These are phyloP conservation scores for Debaryomyces singareniensis DNA, from an alignment of 1,139 yeast species.

Conservation along the genomic window DNA sequence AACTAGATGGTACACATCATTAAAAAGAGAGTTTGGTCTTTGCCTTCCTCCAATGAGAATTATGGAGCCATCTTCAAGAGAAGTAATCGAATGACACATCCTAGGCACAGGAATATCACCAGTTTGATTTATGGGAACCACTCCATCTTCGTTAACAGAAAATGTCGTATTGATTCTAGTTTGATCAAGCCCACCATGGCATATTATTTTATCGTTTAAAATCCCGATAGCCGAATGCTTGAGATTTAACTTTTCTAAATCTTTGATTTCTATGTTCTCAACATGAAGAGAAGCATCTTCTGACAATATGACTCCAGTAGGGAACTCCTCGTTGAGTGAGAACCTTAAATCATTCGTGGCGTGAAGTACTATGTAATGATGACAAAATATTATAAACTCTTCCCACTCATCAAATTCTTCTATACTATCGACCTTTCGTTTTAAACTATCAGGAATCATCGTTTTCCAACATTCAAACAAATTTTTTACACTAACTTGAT, in stretches of 20 bases:
- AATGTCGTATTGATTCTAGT: constrained; percentile 24
- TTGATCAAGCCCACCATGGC: constrained; percentile 55
- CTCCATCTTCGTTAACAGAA: constrained; percentile 11
- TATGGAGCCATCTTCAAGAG: constrained; percentile 16
- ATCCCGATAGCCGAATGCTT: constrained; percentile 43
- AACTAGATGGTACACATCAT: constrained; percentile 21
- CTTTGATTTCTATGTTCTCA: constrained; percentile 5
- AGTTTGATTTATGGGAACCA: constrained; percentile 6
- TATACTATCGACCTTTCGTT: constrained; percentile 16
- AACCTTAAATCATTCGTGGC: constrained; percentile 40
- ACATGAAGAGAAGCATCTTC: constrained; percentile 7
- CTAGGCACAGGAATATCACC: constrained; percentile 34
- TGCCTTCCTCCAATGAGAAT: constrained; percentile 66
- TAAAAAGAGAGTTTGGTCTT: constrained; percentile 45
- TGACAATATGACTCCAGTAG: neutral
- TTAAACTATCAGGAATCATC: constrained; percentile 33
- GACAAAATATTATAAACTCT: constrained; percentile 71
- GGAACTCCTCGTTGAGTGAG: neutral
- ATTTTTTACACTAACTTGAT: constrained; percentile 46
- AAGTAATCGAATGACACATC: constrained; percentile 54
- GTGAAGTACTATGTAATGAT: constrained; percentile 66
- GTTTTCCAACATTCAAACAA: constrained; percentile 53
- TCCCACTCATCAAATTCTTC: constrained; percentile 84
- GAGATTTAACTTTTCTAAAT: constrained; percentile 19
- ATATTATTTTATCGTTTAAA: constrained; percentile 18